Conservation (phyloP, 2,329 filamentous ascomycete species). For the Aulographum hederae region DNA sequence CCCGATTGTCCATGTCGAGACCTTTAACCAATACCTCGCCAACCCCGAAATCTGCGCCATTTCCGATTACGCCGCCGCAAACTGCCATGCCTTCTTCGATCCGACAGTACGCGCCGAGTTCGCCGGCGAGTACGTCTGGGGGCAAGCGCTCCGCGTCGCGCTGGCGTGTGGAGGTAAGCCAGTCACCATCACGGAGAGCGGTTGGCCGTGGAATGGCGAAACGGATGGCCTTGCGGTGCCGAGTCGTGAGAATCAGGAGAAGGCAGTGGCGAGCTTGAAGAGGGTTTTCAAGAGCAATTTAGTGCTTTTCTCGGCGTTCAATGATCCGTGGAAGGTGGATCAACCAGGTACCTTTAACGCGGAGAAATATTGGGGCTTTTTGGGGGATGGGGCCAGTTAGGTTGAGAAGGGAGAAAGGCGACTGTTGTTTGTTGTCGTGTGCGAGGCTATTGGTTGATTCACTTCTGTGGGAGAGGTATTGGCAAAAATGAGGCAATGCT, state of each 20-base stretch:
- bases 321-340: slow-evolving; percentile 62
- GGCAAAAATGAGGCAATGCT: no score
- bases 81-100: slow-evolving; percentile 76
- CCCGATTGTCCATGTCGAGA: slow-evolving; percentile 65
- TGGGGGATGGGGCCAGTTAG: slow-evolving; percentile 3
- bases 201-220: slow-evolving; percentile 58
- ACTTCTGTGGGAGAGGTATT: no score
- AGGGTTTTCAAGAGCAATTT: slow-evolving; percentile 38
- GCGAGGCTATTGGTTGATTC: no score
- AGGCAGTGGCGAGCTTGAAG: slow-evolving; percentile 48
- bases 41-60: slow-evolving; percentile 47
- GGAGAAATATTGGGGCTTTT: slow-evolving; percentile 62
- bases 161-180: slow-evolving; percentile 35
- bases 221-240: slow-evolving; percentile 53
- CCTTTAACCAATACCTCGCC: slow-evolving; percentile 46
- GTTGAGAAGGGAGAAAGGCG: no score
- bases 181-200: slow-evolving; percentile 63
- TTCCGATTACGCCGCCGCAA: slow-evolving; percentile 61
- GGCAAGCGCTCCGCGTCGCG: slow-evolving; percentile 31
- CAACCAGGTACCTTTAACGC: slow-evolving; percentile 43
- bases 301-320: slow-evolving; percentile 62
- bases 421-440: no score
- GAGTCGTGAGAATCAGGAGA: slow-evolving; percentile 43
- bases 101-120: slow-evolving; percentile 35
- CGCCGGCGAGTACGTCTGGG: slow-evolving; percentile 49